phyloP scores from a whole-genome alignment of 2,329 filamentous ascomycete species.

The Colletotrichum plurivorum region DNA sequence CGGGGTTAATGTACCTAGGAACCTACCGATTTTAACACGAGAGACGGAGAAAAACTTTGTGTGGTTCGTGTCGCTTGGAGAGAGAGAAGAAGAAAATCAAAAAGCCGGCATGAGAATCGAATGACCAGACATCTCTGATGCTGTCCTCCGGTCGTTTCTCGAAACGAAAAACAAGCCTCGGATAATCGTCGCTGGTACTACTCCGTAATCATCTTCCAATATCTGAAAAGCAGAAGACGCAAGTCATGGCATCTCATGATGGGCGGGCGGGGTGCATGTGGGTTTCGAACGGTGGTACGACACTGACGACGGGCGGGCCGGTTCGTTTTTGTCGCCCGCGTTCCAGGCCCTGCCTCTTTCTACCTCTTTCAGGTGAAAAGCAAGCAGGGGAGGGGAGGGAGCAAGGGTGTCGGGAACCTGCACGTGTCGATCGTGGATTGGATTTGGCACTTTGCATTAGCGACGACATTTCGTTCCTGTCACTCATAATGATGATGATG shows the following conservation, averaged over 20 bases:
- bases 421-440: not conserved
- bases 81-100: no score
- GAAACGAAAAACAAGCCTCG: no score
- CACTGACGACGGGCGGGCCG: conserved; percentile 11
- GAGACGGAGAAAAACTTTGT: no score
- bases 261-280: conserved; percentile 16
- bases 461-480: not conserved
- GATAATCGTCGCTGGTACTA: no score
- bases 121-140: no score
- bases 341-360: conserved; percentile 2
- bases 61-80: no score
- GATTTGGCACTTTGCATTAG: not conserved
- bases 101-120: no score
- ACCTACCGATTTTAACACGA: no score
- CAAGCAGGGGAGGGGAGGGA: not conserved
- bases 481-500: not conserved
- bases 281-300: conserved; percentile 12
- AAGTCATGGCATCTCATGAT: conserved; percentile 12
- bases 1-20: no score
- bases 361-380: not conserved
- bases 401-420: not conserved
- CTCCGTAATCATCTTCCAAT: no score
- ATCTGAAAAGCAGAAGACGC: no score
- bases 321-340: not conserved
- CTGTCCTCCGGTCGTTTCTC: no score